These are phyloP conservation scores for Exidia glandulosa DNA, from an alignment of 768 basidiomycete genomes.

Conservation along the genomic window DNA sequence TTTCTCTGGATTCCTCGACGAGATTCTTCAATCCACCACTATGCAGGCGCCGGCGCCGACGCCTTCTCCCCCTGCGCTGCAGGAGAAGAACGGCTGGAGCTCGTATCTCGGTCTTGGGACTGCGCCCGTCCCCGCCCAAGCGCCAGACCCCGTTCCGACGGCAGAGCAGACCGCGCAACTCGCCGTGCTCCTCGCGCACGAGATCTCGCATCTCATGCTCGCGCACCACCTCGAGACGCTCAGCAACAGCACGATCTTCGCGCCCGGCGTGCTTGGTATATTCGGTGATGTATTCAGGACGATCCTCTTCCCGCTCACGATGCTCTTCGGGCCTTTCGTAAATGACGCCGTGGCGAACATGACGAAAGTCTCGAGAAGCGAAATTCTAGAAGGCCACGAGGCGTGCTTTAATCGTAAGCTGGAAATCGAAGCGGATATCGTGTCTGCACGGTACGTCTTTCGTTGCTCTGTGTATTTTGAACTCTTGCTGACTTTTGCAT, in stretches of 20 bases:
- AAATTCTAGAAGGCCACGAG: conserved; percentile 60
- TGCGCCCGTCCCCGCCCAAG: conserved; percentile 16
- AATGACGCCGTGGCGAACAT: conserved; percentile 85
- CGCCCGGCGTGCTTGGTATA: conserved; percentile 72
- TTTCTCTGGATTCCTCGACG: conserved; percentile 87
- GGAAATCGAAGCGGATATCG: conserved; percentile 88
- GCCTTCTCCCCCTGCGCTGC: too few relatives aligned
- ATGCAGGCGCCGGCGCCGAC: conserved; percentile 8
- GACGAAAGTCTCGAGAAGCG: conserved; percentile 65
- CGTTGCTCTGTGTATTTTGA: neutral
- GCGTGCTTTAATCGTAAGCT: conserved; percentile 71
- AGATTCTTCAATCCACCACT: conserved; percentile 47
- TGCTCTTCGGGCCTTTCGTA: conserved; percentile 88
- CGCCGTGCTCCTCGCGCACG: conserved; percentile 86
- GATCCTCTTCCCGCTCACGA: conserved; percentile 77
- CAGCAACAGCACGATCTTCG: conserved; percentile 72
- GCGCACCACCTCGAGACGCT: conserved; percentile 88
- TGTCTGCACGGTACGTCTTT: conserved; percentile 60
- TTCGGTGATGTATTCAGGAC: conserved; percentile 65
- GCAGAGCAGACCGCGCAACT: conserved; percentile 78
- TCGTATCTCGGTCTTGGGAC: conserved; percentile 33
- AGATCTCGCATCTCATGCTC: conserved; percentile 82
- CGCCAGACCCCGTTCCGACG: conserved; percentile 43
- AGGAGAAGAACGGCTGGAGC: conserved; percentile 32
- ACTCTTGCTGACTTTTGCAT: neutral